These are phyloP conservation scores for Scutellaria galericulata DNA, from an alignment of 257 asterid species.

Conservation along the genomic window DNA sequence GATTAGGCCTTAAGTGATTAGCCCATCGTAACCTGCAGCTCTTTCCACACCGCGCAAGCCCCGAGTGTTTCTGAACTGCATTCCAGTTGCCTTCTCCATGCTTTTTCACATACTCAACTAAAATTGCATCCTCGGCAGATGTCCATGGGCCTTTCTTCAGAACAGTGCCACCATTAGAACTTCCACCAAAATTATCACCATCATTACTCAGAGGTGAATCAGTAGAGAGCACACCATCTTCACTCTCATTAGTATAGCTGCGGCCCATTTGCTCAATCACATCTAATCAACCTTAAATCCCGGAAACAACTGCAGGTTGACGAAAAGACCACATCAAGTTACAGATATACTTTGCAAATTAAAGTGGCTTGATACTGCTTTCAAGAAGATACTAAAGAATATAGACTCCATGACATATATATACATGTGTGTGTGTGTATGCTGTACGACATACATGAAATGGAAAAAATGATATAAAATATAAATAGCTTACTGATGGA, in stretches of 20 bases:
- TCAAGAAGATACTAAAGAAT: constrained; percentile 29
- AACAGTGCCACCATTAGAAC: constrained; percentile 43
- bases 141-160: constrained; percentile 85
- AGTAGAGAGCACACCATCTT: constrained; percentile 55
- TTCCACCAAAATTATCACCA: constrained; percentile 51
- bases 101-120: constrained; percentile 65
- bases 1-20: constrained; percentile 72
- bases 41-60: constrained; percentile 74
- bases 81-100: constrained; percentile 83
- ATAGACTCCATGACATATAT: constrained; percentile 8
- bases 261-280: constrained; percentile 49
- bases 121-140: constrained; percentile 62
- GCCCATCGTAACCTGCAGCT: constrained; percentile 79
- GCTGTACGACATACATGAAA: constrained; percentile 7
- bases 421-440: neutral
- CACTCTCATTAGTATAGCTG: constrained; percentile 48
- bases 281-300: constrained; percentile 38
- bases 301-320: constrained; percentile 31
- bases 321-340: constrained; percentile 21
- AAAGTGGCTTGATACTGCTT: constrained; percentile 24
- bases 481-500: constrained; percentile 33
- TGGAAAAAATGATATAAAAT: neutral
- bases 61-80: constrained; percentile 69
- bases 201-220: constrained; percentile 62
- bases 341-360: constrained; percentile 12